Percentiles rank a stretch among this genome's conserved stretches.
Evolutionary conservation across 1,284 basidiomycete species (phyloP).

Genomic region (Kalmanozyma brasiliensis): DNA sequence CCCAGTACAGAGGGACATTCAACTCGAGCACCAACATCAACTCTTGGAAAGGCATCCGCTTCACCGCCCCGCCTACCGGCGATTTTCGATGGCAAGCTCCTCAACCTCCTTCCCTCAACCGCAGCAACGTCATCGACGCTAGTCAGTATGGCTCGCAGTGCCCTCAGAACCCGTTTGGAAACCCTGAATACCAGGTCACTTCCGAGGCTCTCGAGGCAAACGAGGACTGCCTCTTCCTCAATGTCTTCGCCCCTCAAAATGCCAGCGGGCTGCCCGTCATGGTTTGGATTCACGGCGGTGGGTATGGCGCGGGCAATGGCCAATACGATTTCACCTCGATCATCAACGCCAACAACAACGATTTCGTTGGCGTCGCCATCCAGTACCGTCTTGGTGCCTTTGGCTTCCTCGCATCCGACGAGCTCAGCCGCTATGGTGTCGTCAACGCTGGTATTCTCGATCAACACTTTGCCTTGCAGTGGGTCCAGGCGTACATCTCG

Average conservation of each 20-base stretch:
- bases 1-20: conserved; percentile 20
- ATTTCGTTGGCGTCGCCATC: conserved; percentile 69
- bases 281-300: conserved; percentile 38
- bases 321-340: conserved; percentile 37
- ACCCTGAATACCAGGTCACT: conserved; percentile 9
- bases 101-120: conserved; percentile 19
- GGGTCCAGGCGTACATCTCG: conserved; percentile 49
- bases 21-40: conserved; percentile 24
- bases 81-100: conserved; percentile 39
- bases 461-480: conserved; percentile 47
- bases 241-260: conserved; percentile 42
- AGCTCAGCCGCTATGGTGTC: conserved; percentile 22
- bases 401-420: conserved; percentile 48
- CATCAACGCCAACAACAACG: conserved; percentile 40
- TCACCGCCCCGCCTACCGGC: conserved; percentile 27
- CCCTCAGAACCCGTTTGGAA: conserved; percentile 26
- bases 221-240: conserved; percentile 51
- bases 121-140: conserved; percentile 22
- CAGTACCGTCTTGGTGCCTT: conserved; percentile 71
- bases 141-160: conserved; percentile 28
- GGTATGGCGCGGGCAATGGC: conserved; percentile 38
- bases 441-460: conserved; percentile 49
- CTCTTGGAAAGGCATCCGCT: conserved; percentile 46
- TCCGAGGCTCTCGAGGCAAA: conserved; percentile 6
- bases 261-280: conserved; percentile 38